Evolutionary conservation across 2,329 filamentous ascomycete genomes (phyloP).

Genomic region (Alternaria sp.): DNA sequence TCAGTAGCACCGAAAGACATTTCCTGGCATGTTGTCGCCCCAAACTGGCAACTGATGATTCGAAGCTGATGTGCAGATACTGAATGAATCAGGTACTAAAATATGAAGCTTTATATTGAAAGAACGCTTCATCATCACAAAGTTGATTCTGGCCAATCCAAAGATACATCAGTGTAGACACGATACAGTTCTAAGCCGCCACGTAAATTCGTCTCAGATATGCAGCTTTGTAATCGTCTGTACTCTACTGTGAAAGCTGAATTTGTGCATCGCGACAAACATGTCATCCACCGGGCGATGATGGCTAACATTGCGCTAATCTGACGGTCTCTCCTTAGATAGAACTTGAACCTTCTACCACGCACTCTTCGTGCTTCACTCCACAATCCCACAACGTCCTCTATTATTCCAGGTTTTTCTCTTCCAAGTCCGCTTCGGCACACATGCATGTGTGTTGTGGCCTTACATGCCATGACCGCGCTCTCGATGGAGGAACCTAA

Average conservation of each 20-base stretch:
- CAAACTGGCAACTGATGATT: background rate
- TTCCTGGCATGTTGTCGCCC: background rate
- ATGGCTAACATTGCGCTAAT: background rate
- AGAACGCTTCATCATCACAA: background rate
- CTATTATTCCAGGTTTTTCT: background rate
- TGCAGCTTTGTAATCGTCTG: background rate
- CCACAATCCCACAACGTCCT: background rate
- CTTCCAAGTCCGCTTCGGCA: background rate
- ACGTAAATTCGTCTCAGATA: background rate
- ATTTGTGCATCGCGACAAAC: background rate
- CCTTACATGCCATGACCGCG: background rate
- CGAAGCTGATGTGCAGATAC: background rate
- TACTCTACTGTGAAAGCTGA: background rate
- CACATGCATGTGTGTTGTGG: background rate
- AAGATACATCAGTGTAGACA: background rate
- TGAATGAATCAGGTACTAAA: too few species aligned
- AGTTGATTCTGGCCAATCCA: background rate
- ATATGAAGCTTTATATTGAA: background rate
- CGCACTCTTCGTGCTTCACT: background rate
- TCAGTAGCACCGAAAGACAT: background rate
- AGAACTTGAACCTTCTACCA: background rate
- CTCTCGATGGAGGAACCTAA: background rate
- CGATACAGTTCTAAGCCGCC: background rate
- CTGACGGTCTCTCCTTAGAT: background rate
- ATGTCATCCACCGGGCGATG: background rate